Percentiles rank a stretch among this genome's conserved stretches.
phyloP scores from a whole-genome alignment of 371 early-diverging fungal species.

The Rhizomucor miehei region DNA sequence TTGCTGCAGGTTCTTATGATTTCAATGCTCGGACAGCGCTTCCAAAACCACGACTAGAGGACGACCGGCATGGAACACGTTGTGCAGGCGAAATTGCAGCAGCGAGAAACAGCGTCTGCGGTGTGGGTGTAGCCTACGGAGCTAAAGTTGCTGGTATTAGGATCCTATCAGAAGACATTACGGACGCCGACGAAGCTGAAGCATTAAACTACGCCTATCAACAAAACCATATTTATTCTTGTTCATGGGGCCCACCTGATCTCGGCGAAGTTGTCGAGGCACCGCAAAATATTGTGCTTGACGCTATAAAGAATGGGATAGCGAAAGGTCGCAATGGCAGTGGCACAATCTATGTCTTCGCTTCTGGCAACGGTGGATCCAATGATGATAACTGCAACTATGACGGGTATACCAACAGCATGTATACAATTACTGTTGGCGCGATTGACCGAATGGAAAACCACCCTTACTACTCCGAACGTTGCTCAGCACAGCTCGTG shows the following conservation, averaged over 20 bases:
- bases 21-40: slow-evolving; percentile 77
- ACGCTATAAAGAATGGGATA: slow-evolving; percentile 85
- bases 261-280: slow-evolving; percentile 81
- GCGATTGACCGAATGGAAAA: slow-evolving; percentile 76
- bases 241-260: slow-evolving; percentile 93
- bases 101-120: slow-evolving; percentile 83
- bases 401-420: slow-evolving; percentile 95
- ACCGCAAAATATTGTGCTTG: slow-evolving; percentile 69
- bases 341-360: slow-evolving; percentile 92
- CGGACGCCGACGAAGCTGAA: slow-evolving; percentile 73
- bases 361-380: slow-evolving; percentile 89
- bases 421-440: slow-evolving; percentile 91
- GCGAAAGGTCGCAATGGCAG: slow-evolving; percentile 77
- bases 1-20: slow-evolving; percentile 86
- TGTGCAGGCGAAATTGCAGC: slow-evolving; percentile 98
- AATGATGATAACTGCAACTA: slow-evolving; percentile 90
- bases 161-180: slow-evolving; percentile 43
- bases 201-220: slow-evolving; percentile 84
- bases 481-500: slow-evolving; percentile 84
- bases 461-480: slow-evolving; percentile 86
- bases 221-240: slow-evolving; percentile 87
- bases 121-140: slow-evolving; percentile 91
- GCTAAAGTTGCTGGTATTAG: slow-evolving; percentile 73
- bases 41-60: slow-evolving; percentile 74
- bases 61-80: slow-evolving; percentile 95